Percentiles rank a stretch among this genome's conserved stretches.
phyloP scores from a whole-genome alignment of 1,284 basidiomycete genomes.

The Sphaerobolus stellatus region DNA sequence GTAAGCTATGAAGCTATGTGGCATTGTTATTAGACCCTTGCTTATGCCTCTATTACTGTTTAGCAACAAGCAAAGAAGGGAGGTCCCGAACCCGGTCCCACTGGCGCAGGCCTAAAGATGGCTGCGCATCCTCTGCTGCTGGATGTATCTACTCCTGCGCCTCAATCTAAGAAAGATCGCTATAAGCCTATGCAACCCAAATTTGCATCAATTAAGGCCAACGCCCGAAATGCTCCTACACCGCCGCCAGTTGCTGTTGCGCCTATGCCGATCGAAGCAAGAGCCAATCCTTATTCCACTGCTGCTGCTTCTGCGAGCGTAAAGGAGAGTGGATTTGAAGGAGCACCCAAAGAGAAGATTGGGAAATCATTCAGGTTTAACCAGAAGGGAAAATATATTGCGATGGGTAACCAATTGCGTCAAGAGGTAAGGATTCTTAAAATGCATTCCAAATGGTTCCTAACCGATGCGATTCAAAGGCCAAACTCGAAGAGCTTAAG shows the following conservation, averaged over 20 bases:
- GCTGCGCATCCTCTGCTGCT: conserved; percentile 85
- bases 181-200: conserved; percentile 98
- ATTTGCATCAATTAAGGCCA: conserved; percentile 87
- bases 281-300: conserved; percentile 74
- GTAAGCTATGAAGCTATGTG: conserved; percentile 39
- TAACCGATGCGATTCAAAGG: conserved; percentile 24
- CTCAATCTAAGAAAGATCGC: conserved; percentile 80
- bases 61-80: conserved; percentile 58
- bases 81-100: conserved; percentile 59
- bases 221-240: conserved; percentile 50
- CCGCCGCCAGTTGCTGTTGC: conserved; percentile 38
- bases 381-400: conserved; percentile 87
- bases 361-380: conserved; percentile 82
- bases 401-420: conserved; percentile 80
- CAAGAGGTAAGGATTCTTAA: conserved; percentile 52
- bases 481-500: conserved; percentile 88
- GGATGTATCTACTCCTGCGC: conserved; percentile 54
- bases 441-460: background rate
- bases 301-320: conserved; percentile 41
- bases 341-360: conserved; percentile 65
- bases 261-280: conserved; percentile 25
- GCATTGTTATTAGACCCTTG: background rate
- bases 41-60: conserved; percentile 2
- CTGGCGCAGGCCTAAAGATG: conserved; percentile 84
- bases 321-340: conserved; percentile 66